These are phyloP conservation scores for Populus simonii DNA, from an alignment of 345 rosid genomes.

Conservation along the genomic window DNA sequence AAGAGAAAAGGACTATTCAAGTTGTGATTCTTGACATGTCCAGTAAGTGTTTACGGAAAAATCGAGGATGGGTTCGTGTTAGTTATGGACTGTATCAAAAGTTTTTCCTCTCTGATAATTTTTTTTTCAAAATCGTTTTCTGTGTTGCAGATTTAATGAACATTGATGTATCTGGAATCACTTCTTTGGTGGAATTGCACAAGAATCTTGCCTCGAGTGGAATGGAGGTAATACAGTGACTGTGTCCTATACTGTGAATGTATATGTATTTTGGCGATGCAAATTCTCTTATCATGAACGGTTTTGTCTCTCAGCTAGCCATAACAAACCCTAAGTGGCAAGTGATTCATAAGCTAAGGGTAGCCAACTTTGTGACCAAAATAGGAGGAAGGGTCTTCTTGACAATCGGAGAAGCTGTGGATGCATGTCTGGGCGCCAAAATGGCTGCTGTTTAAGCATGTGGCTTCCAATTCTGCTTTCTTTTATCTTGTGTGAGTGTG, in stretches of 20 bases:
- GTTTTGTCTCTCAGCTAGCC: slow-evolving; percentile 44
- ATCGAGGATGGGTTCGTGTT: background rate
- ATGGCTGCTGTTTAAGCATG: slow-evolving; percentile 6
- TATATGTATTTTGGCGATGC: background rate
- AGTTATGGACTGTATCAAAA: background rate
- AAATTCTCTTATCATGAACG: background rate
- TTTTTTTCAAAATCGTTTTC: background rate
- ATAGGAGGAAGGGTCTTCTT: slow-evolving; percentile 64
- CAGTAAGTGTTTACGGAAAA: slow-evolving; percentile 42
- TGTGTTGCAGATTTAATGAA: slow-evolving; percentile 54
- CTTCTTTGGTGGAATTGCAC: slow-evolving; percentile 62
- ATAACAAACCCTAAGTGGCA: slow-evolving; percentile 77
- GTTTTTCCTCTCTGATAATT: background rate
- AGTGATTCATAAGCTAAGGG: slow-evolving; percentile 76
- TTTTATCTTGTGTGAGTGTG: background rate
- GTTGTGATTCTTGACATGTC: slow-evolving; percentile 80
- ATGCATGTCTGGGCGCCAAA: slow-evolving; percentile 37
- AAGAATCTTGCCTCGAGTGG: slow-evolving; percentile 44
- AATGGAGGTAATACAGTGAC: slow-evolving; percentile 43
- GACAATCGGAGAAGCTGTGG: slow-evolving; percentile 69
- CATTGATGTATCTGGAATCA: slow-evolving; percentile 79
- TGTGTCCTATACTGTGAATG: background rate
- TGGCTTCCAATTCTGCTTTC: background rate
- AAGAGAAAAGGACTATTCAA: slow-evolving; percentile 33
- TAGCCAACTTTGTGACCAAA: slow-evolving; percentile 48